Conservation (phyloP, 2,329 filamentous ascomycete species). For the Apiospora kogelbergensis region DNA sequence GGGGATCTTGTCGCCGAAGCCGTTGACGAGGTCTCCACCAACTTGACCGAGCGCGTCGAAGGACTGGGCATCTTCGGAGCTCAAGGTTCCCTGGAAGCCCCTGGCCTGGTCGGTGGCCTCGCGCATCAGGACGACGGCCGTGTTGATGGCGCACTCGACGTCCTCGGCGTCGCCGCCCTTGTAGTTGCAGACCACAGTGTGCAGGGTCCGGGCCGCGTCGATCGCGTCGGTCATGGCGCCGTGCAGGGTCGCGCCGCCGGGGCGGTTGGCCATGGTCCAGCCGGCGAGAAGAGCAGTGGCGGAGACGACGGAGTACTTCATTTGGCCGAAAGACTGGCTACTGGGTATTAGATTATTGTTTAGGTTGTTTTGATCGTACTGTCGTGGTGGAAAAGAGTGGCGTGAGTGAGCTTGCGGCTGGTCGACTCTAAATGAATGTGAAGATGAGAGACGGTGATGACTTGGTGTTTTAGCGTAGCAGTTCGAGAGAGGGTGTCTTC, state of each 20-base stretch:
- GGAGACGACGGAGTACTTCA: neutral
- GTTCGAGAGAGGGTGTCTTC: neutral
- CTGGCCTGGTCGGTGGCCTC: neutral
- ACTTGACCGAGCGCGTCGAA: neutral
- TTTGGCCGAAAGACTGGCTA: neutral
- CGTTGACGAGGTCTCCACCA: neutral
- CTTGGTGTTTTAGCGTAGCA: neutral
- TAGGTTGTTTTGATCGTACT: neutral
- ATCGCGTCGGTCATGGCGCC: neutral
- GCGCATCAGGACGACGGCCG: neutral
- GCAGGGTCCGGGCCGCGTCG: neutral
- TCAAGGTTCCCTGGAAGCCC: neutral
- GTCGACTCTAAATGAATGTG: neutral
- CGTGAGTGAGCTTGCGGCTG: neutral
- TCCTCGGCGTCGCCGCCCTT: neutral
- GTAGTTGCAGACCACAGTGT: neutral
- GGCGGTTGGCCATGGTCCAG: neutral
- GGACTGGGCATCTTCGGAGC: neutral
- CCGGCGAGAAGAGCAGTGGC: neutral
- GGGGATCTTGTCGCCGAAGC: neutral
- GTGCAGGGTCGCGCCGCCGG: neutral
- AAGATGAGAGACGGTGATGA: neutral
- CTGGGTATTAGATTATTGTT: neutral
- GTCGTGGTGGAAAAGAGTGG: neutral
- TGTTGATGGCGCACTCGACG: slow-evolving; percentile 6